These are phyloP conservation scores for Acacia crassicarpa DNA, from an alignment of 306 rosid species.

Conservation along the genomic window DNA sequence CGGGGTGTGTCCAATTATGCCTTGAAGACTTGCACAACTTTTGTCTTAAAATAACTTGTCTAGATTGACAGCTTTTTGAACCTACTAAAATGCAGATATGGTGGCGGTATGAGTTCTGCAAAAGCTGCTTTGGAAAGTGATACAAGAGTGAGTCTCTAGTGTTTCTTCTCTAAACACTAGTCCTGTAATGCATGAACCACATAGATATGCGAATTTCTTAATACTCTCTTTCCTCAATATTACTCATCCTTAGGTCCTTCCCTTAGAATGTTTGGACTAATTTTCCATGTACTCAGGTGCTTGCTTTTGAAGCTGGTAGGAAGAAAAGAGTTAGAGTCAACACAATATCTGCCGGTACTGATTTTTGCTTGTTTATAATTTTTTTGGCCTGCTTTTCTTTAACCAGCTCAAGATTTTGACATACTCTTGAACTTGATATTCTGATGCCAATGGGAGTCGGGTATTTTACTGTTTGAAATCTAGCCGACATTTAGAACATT, in stretches of 20 bases:
- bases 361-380: neutral
- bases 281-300: slow-evolving; percentile 58
- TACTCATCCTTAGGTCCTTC: neutral
- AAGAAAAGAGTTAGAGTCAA: slow-evolving; percentile 82
- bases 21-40: neutral
- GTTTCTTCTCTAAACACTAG: slow-evolving; percentile 1
- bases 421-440: neutral
- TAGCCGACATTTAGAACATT: neutral
- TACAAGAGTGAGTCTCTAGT: slow-evolving; percentile 53
- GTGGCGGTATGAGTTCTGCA: slow-evolving; percentile 97
- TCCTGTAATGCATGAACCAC: neutral
- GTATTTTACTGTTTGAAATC: neutral
- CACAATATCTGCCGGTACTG: slow-evolving; percentile 83
- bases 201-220: neutral
- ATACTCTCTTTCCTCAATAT: neutral
- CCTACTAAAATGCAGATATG: slow-evolving; percentile 50
- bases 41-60: neutral
- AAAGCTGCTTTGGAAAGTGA: slow-evolving; percentile 93
- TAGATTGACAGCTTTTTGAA: neutral
- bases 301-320: slow-evolving; percentile 98
- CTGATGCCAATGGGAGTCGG: slow-evolving; percentile 6
- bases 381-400: neutral
- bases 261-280: neutral
- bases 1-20: slow-evolving; percentile 54
- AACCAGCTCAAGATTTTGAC: neutral